These are phyloP conservation scores for Carex pumila DNA, from an alignment of 176 grass and related monocot genomes.

Conservation along the genomic window DNA sequence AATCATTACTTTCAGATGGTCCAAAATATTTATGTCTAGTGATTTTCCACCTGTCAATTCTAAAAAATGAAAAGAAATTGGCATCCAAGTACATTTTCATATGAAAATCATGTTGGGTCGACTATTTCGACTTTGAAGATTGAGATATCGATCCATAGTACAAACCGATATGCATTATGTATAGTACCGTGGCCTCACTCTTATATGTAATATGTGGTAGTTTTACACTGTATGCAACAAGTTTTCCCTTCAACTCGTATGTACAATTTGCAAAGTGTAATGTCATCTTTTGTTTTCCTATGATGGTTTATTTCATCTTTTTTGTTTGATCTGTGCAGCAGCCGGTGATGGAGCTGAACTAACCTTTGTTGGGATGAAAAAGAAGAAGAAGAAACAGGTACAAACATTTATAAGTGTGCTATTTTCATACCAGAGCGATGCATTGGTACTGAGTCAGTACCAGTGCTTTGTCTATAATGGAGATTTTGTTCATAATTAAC, in stretches of 20 bases:
- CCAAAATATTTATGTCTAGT: too few relatives aligned
- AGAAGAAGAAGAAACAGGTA: slow-evolving; percentile 89
- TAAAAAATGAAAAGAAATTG: too few relatives aligned
- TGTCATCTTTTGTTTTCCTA: not conserved
- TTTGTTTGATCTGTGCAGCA: slow-evolving; percentile 16
- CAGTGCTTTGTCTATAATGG: not conserved
- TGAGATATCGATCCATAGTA: too few relatives aligned
- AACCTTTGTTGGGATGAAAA: slow-evolving; percentile 62
- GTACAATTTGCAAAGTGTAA: not conserved
- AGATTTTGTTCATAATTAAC: not conserved
- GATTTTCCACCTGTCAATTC: too few relatives aligned
- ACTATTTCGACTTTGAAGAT: too few relatives aligned
- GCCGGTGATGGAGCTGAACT: slow-evolving; percentile 46
- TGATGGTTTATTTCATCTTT: not conserved
- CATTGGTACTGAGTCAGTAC: not conserved
- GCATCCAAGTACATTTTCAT: too few relatives aligned
- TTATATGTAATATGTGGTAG: not conserved
- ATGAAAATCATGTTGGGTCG: too few relatives aligned
- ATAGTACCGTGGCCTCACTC: too few relatives aligned
- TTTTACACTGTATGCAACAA: not conserved
- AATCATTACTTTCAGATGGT: too few relatives aligned
- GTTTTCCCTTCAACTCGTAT: not conserved
- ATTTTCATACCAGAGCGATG: not conserved
- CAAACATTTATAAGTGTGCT: not conserved
- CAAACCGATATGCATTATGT: too few relatives aligned